Evolutionary conservation across 371 early-diverging fungal species (phyloP).

Genomic region (Mucor mucedo): DNA sequence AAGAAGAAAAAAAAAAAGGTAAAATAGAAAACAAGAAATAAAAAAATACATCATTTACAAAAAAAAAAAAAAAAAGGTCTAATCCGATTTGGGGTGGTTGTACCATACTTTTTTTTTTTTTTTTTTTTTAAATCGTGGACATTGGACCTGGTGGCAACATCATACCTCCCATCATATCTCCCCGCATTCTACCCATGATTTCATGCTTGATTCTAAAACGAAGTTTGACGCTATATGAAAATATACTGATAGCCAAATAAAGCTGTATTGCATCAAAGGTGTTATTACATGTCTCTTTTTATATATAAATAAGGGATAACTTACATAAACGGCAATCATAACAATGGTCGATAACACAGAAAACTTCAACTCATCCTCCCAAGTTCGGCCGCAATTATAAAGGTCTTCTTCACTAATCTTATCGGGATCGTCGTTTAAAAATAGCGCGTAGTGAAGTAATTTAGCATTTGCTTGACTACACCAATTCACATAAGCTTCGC

Average conservation of each 20-base stretch:
- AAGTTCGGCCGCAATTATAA: slow-evolving; percentile 49
- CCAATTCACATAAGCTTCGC: slow-evolving; percentile 27
- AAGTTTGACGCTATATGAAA: slow-evolving; percentile 40
- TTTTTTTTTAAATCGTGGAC: not conserved
- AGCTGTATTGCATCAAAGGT: slow-evolving; percentile 20
- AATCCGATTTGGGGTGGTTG: slow-evolving; percentile 1
- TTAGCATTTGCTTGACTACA: slow-evolving; percentile 33
- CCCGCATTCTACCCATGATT: not conserved
- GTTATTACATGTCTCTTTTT: not conserved
- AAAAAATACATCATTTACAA: slow-evolving; percentile 4
- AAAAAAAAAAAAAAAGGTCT: not conserved
- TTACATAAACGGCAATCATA: slow-evolving; percentile 49
- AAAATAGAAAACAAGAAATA: slow-evolving; percentile 1
- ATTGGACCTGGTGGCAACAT: slow-evolving; percentile 2
- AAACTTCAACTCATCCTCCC: slow-evolving; percentile 55
- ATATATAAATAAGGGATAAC: not conserved
- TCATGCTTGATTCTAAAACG: not conserved
- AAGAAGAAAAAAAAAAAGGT: slow-evolving; percentile 4
- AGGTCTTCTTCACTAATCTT: slow-evolving; percentile 30
- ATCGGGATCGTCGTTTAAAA: slow-evolving; percentile 1
- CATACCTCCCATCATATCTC: slow-evolving; percentile 6
- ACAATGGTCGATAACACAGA: slow-evolving; percentile 38
- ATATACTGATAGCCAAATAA: slow-evolving; percentile 52
- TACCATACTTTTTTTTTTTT: not conserved
- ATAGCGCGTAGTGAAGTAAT: slow-evolving; percentile 3